Base-by-base conservation (phyloP, 2,329 filamentous ascomycete genomes). In the Alternaria viburni region DNA sequence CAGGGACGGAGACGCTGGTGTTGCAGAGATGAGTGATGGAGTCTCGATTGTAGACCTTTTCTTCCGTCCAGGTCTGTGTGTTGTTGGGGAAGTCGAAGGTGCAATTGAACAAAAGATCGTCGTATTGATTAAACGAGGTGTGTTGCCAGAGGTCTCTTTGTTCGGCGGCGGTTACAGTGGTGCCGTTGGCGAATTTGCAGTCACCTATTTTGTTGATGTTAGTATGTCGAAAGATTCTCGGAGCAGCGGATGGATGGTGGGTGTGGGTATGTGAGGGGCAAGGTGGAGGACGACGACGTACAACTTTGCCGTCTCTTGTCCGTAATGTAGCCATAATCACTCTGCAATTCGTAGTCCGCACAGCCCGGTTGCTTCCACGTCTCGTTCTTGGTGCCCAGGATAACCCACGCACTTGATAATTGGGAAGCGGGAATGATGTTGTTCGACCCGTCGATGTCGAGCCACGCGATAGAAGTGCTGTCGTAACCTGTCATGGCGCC, bases 401-500 rank as follows among this genome's bases (percentile, higher is more conserved):
- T 44, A 1, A 68, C 36, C 54, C 50, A 63, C 3, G 61, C 13
- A 2, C 0, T 0, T 10, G 65, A 15, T 15, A 78, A 11, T n/a
- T 57, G 58, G 6, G 66, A 55, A 2, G 70, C 71, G 2, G 71
- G 73, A 1, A 79, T 62, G 28, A 79, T 74, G 26, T 77, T 74
- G 15, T 73, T 67, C 4, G 59, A 57, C 15, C 67, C 64, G 13
- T 74, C 66, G 15, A 77, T 49, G 17, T 67, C 69, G 13, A 79
- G 64, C 71, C 74, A 79, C 0, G 73, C 66, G 6, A 70, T 70
- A 3, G 66, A 64, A 2, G 68, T 71, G 46, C 66, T 72, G n/a
- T 77, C 74, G 55, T 80, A 81, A 10, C 79, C 79, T 1, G 76
- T 79, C 75, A 81, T 80, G 12, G 78, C 78, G n/a, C 69, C 60